Base-by-base conservation (phyloP, 1,284 basidiomycete species). In the Sutorius eximius region DNA sequence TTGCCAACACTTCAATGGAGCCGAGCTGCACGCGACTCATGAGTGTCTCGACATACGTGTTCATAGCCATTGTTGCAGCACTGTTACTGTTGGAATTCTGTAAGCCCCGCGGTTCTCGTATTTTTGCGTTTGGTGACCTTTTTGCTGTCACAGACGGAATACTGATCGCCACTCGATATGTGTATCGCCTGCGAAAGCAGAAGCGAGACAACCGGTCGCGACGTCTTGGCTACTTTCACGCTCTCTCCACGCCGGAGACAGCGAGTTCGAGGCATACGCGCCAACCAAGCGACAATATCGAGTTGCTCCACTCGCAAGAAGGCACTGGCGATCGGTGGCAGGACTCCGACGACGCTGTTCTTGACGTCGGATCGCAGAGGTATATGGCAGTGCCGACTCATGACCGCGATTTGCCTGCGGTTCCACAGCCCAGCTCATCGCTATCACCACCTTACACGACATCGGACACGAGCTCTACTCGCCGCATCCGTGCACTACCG, bases 121-220 rank as follows among this genome's bases (percentile, higher is more conserved):
- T 15, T 22, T 22, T 34, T 43, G n/a, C 30, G 49, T 40, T 49
- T 41, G 29, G 47, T 57, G 36, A 46, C 45, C 5, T 7, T 36
- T 24, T 18, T 29, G n/a, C 34, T 24, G 5, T 36, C 22, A 10
- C 56, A 87, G 85, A 86, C 59, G 80, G 79, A 38, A 75, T 75
- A 10, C 64, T 87, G 51, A 76, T 86, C 44, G 79, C 80, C 10
- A 79, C 82, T 16, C 80, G 85, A 15, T 87, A 87, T 62, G 69
- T 81, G 41, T 78, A 80, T 59, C 81, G 80, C 59, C 68, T 87
- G 18, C 74, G 77, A 49, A 67, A 64, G 27, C 78, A 85, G 63
- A 85, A 86, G 67, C 64, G 68, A 47, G 61, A 58, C 45, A 46
- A 54, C 44, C 67, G 70, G 29, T 67, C 67, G 12, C 67, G 65